Base-by-base conservation (phyloP, 768 basidiomycete genomes). In the Kwoniella shandongensis region DNA sequence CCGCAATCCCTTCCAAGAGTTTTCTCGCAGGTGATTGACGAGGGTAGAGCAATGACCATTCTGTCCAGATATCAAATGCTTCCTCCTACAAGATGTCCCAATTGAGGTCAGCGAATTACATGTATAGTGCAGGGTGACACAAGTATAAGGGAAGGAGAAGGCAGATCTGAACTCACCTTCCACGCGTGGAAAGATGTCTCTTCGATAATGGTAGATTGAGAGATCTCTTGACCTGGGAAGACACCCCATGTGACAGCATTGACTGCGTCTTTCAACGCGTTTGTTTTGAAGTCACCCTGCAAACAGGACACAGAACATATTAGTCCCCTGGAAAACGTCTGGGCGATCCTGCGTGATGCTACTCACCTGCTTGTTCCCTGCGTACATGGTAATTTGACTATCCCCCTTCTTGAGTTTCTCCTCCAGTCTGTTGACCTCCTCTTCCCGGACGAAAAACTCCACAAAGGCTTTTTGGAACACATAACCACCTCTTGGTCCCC, bases 191-290 rank as follows among this genome's bases (percentile, higher is more conserved):
- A 99, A 13, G 91, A 94, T 71, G 91, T 88, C 47, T 84, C 84
- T 72, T 97, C 96, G 32, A 99, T 98, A 64, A 98, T 91, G 0
- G 96, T 99, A 4, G 94, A 89, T 70, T 97, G 94, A 1, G 87
- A 84, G 44, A 99, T 87, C 77, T 99, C 96, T 72, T 96, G 89
- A 0, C 91, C 96, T 0, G 92, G 90, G 76, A 99, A 99, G 5
- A 98, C 87, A 54, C 93, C 96, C 96, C 96, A 99, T 1, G 96
- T 99, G 6, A 99, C 96, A 0, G 92, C 93, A 75, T 97, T 97
- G 54, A 89, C 83, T 13, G 84, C 87, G 30, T 83, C 85, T 44
- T 86, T 84, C 1, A 83, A 80, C 22, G 94, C 84, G 72, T 96
- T 98, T 12, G 85, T 91, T 62, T 81, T 79, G 59, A 81, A 85